Evolutionary conservation across 164 flowering plant genomes (phyloP).

Genomic region (Sedum album): DNA sequence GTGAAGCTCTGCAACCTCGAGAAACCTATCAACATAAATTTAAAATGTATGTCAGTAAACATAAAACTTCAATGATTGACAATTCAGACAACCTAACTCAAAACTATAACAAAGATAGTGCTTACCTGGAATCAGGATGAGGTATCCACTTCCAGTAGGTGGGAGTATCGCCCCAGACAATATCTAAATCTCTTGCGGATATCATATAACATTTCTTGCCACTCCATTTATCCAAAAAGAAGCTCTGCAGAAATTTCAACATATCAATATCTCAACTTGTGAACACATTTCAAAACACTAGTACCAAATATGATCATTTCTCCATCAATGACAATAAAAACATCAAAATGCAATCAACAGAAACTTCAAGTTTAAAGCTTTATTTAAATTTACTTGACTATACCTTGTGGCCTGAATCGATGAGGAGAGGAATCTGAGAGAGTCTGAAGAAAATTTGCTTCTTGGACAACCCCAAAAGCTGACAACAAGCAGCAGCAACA

Average conservation of each 20-base stretch:
- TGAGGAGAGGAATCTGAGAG: background rate
- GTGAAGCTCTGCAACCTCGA: conserved; percentile 30
- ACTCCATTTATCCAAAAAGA: no score
- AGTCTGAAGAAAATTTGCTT: background rate
- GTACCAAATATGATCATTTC: background rate
- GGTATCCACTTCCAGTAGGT: conserved; percentile 4
- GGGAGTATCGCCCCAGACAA: no score
- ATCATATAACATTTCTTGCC: no score
- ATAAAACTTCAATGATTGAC: background rate
- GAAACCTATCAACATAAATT: conserved; percentile 18
- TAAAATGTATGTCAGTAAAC: background rate
- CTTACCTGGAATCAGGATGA: background rate
- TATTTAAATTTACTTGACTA: background rate
- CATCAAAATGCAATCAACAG: no score
- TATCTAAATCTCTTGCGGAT: no score
- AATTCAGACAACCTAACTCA: background rate
- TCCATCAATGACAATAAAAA: no score
- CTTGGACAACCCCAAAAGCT: background rate
- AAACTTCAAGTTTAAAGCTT: background rate
- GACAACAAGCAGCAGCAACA: background rate
- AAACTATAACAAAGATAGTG: background rate
- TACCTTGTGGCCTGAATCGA: conserved; percentile 4
- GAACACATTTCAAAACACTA: background rate
- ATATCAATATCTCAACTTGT: background rate
- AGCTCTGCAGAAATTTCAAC: background rate